phyloP scores from a whole-genome alignment of 306 rosid species.

The Luffa aegyptiaca region DNA sequence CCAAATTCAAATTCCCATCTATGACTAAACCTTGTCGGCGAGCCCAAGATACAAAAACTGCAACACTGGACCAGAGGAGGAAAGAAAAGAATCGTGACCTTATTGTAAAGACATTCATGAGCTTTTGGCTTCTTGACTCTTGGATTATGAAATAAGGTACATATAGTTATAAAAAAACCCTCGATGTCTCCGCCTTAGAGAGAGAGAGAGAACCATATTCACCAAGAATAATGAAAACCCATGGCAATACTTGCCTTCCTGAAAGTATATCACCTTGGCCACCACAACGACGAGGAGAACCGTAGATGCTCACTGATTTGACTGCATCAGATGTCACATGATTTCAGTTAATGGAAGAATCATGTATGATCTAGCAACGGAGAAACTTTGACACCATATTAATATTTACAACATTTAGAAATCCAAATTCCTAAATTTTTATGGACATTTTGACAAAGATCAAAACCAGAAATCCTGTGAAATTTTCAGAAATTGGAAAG shows the following conservation, averaged over 20 bases:
- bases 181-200: no score
- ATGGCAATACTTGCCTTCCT: conserved; percentile 62
- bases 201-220: not conserved
- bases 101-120: not conserved
- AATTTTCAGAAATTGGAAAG: not conserved
- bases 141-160: not conserved
- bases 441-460: not conserved
- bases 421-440: not conserved
- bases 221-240: not conserved
- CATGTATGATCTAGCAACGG: not conserved
- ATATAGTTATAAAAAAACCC: not conserved
- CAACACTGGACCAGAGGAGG: conserved; percentile 46
- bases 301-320: conserved; percentile 61
- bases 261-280: conserved; percentile 97
- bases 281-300: conserved; percentile 90
- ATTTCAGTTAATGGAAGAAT: not conserved
- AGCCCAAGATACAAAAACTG: conserved; percentile 81
- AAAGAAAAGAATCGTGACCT: not conserved
- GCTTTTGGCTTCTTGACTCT: not conserved
- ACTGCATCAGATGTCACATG: conserved; percentile 31
- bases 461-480: not conserved
- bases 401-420: not conserved
- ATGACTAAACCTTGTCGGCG: conserved; percentile 21
- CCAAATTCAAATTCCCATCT: conserved; percentile 20
- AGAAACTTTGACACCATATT: not conserved